These are phyloP conservation scores for Albugo laibachii DNA, from an alignment of 352 stramenopile species.

Conservation along the genomic window DNA sequence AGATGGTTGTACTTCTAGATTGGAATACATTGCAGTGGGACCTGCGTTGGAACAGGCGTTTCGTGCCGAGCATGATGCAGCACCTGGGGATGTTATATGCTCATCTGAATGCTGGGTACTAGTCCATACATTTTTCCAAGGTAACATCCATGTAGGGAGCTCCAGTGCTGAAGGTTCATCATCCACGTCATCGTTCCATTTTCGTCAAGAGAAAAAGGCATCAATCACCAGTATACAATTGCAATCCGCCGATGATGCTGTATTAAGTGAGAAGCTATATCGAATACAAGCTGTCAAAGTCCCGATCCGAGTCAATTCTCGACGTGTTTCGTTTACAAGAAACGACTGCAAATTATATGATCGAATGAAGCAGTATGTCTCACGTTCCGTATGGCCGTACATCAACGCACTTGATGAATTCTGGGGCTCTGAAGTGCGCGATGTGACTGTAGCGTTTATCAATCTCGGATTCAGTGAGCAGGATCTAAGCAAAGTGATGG, in stretches of 20 bases:
- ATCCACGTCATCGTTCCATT: not conserved
- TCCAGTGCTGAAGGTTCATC: not conserved
- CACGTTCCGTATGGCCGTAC: constrained; percentile 81
- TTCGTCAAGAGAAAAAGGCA: not conserved
- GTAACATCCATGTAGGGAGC: constrained; percentile 6
- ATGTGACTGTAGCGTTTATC: constrained; percentile 87
- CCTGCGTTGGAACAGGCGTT: constrained; percentile 85
- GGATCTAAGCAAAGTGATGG: constrained; percentile 56
- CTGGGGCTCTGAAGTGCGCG: constrained; percentile 82
- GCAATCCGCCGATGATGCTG: not conserved
- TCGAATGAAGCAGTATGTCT: constrained; percentile 83
- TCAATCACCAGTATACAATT: not conserved
- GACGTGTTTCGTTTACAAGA: constrained; percentile 45
- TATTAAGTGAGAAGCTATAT: constrained; percentile 19
- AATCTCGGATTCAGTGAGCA: constrained; percentile 83
- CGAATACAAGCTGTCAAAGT: constrained; percentile 33
- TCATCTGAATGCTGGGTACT: constrained; percentile 67
- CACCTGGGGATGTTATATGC: constrained; percentile 80
- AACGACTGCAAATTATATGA: constrained; percentile 64
- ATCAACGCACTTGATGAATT: constrained; percentile 83
- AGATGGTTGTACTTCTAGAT: constrained; percentile 50
- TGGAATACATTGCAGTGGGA: constrained; percentile 85
- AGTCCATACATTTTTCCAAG: constrained; percentile 38
- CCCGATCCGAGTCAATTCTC: constrained; percentile 43
- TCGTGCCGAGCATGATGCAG: constrained; percentile 64